These are phyloP conservation scores for Coemansia sp. DNA, from an alignment of 192 early-diverging fungal species.

Conservation along the genomic window DNA sequence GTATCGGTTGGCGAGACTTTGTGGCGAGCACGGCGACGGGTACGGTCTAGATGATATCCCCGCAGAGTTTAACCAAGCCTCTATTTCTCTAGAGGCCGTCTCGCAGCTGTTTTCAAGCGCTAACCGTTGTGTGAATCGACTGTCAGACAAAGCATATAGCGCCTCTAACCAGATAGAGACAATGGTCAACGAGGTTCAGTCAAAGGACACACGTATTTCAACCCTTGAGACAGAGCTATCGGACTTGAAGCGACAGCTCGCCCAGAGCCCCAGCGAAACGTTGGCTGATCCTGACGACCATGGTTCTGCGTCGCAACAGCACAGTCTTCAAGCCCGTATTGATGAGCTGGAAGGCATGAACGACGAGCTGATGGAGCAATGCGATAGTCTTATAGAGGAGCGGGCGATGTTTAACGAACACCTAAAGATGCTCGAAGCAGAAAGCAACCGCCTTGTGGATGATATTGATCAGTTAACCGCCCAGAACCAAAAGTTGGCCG, in stretches of 20 bases:
- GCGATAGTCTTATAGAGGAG: constrained; percentile 32
- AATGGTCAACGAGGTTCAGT: constrained; percentile 1
- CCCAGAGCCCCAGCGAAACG: constrained; percentile 1
- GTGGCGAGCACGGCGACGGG: not conserved
- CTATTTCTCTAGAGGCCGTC: not conserved
- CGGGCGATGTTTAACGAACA: constrained; percentile 35
- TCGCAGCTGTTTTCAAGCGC: not conserved
- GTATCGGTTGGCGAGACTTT: not conserved
- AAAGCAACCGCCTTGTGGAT: constrained; percentile 74
- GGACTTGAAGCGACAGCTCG: constrained; percentile 6
- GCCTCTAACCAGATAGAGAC: not conserved
- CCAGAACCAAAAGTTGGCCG: constrained; percentile 56
- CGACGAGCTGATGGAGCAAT: constrained; percentile 60
- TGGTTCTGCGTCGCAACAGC: constrained; percentile 20
- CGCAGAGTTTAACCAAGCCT: not conserved
- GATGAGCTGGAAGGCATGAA: constrained; percentile 63
- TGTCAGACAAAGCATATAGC: not conserved
- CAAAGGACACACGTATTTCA: constrained; percentile 12
- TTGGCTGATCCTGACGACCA: not conserved
- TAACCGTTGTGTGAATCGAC: not conserved
- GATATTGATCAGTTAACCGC: constrained; percentile 73
- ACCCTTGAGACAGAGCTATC: constrained; percentile 7
- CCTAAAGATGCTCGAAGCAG: constrained; percentile 66
- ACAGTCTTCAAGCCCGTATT: constrained; percentile 56
- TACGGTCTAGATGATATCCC: not conserved